Base-by-base conservation (phyloP, 2,329 filamentous ascomycete species). In the Pseudogymnoascus sp. region DNA sequence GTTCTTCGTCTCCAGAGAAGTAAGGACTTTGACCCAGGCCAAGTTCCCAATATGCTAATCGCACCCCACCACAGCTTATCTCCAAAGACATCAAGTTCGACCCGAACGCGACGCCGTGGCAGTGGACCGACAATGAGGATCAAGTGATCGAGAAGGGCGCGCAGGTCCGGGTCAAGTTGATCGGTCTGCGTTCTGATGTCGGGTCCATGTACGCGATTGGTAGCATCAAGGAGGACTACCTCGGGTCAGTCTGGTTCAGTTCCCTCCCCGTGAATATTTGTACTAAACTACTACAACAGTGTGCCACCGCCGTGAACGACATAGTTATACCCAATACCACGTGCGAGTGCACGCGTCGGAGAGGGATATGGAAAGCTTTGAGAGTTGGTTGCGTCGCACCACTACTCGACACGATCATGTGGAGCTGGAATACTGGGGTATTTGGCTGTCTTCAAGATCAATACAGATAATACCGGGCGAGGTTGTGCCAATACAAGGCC, bases 171-270 rank as follows among this genome's bases (percentile, higher is more conserved):
- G 86, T 97, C 68, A 97, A 97, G 78, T 88, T 99, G 67, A 91
- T 97, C 70, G 95, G 95, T 76, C 90, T 93, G 60, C 86, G 96
- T 76, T 93, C 90, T 67, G 95, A 97, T 75, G 91, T 97, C 61
- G 91, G 91, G 66, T 89, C 91, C 74, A 96, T 99, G 84, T 97
- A 90, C 83, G 95, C 93, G 38, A 96, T 99, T 75, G 95, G 93
- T 65, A 97, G 91, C 69, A 97, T 99, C 79, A 96, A 96, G 78
- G 93, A 89, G 73, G 86, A 89, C 72, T 89, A 87, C 72, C 81
- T 89, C 42, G 86, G 86, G 86, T 88, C 80, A 68, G 75, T 73
- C 23, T 62, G 16, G 25, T 18, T 28, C 50, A 34, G 50, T 36
- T 56, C 50, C 34, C 59, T 25, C 8, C 10, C 11, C 12, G 1